phyloP scores from a whole-genome alignment of 2,329 filamentous ascomycete genomes.

The Paracorniculantispora psalliotae region DNA sequence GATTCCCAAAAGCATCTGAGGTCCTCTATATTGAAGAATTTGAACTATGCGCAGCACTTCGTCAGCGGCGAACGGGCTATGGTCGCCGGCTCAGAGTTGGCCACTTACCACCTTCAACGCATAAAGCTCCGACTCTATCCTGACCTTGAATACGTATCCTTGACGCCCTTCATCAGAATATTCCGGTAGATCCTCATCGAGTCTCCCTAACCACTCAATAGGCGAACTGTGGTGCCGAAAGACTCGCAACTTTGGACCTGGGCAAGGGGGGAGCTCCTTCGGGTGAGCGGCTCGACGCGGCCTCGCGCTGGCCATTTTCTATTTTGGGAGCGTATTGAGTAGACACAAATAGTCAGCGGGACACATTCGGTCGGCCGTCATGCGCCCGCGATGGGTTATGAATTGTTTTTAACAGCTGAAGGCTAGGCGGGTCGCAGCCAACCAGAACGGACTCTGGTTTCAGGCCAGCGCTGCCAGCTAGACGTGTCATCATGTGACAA shows the following conservation, averaged over 20 bases:
- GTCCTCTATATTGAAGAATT: slow-evolving; percentile 15
- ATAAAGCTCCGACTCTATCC: slow-evolving; percentile 16
- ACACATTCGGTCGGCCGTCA: neutral
- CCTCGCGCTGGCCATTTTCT: neutral
- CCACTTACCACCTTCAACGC: slow-evolving; percentile 19
- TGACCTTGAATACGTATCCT: slow-evolving; percentile 19
- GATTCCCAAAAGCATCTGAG: neutral
- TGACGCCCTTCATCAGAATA: slow-evolving; percentile 9
- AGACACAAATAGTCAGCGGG: neutral
- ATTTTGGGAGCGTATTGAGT: neutral
- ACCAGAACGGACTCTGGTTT: neutral
- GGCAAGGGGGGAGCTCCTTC: slow-evolving; percentile 16
- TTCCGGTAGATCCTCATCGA: slow-evolving; percentile 3
- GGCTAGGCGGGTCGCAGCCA: neutral
- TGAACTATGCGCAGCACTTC: slow-evolving; percentile 16
- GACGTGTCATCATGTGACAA: neutral
- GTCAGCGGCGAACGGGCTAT: neutral
- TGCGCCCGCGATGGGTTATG: neutral
- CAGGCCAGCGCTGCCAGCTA: neutral
- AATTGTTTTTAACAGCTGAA: neutral
- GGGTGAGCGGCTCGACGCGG: neutral
- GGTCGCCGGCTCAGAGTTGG: neutral
- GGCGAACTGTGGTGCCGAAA: slow-evolving; percentile 17
- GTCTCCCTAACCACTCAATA: slow-evolving; percentile 20
- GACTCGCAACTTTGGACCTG: slow-evolving; percentile 16